Percentiles rank a stretch among this genome's conserved stretches.
Evolutionary conservation across 345 rosid species (phyloP).

Genomic region (Eucalyptus shirleyi): DNA sequence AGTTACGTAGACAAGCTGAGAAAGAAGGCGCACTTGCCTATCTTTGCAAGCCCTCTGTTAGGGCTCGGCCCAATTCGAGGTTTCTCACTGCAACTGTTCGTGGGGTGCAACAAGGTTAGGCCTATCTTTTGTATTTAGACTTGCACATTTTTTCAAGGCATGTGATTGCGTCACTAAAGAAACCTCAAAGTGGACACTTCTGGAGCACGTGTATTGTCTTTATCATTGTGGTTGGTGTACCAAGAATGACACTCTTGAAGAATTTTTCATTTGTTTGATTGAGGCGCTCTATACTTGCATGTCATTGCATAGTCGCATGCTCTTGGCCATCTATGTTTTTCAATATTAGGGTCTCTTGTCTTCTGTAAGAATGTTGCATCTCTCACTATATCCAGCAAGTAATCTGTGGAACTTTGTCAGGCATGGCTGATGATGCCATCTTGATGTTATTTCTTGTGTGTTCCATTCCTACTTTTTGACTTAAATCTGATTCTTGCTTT

Average conservation of each 20-base stretch:
- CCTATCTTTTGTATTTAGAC: background rate
- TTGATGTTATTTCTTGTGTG: background rate
- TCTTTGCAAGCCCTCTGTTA: slow-evolving; percentile 45
- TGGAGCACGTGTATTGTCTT: background rate
- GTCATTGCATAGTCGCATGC: background rate
- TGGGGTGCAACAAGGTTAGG: slow-evolving; percentile 80
- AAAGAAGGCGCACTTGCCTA: slow-evolving; percentile 72
- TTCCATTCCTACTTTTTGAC: background rate
- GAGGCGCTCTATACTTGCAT: background rate
- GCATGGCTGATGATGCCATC: background rate
- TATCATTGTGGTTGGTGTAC: background rate
- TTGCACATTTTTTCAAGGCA: background rate
- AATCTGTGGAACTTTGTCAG: background rate
- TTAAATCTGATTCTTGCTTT: background rate
- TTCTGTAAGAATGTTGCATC: background rate
- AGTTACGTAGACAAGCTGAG: slow-evolving; percentile 63
- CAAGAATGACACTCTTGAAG: background rate
- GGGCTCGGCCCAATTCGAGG: slow-evolving; percentile 76
- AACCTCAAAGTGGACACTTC: background rate
- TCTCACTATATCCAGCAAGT: background rate
- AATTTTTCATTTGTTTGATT: background rate
- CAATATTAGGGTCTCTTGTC: background rate
- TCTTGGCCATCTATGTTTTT: background rate
- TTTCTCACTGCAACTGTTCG: slow-evolving; percentile 89
- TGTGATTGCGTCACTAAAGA: background rate